Percentiles rank a stretch among this genome's conserved stretches.
These are phyloP conservation scores for Auriscalpium orientale DNA, from an alignment of 768 basidiomycete genomes.

Conservation along the genomic window DNA sequence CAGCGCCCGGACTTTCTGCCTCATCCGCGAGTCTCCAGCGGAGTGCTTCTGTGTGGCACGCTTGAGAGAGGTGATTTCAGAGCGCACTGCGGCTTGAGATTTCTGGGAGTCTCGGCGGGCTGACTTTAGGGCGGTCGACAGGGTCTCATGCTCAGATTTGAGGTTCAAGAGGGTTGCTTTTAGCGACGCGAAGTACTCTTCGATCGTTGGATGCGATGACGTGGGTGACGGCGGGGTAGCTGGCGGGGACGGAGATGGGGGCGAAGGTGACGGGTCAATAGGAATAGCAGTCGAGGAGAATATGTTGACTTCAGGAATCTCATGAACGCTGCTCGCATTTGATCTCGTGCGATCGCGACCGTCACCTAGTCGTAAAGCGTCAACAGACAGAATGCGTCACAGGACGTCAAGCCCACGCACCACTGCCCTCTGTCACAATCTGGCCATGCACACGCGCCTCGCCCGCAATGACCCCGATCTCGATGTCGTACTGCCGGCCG, in stretches of 20 bases:
- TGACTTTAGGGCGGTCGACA: slow-evolving; percentile 65
- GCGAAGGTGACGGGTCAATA: slow-evolving; percentile 10
- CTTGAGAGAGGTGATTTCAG: slow-evolving; percentile 80
- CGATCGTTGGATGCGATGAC: slow-evolving; percentile 40
- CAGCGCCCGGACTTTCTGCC: slow-evolving; percentile 79
- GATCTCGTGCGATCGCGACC: slow-evolving; percentile 1
- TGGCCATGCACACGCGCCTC: slow-evolving; percentile 52
- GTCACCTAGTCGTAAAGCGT: background rate
- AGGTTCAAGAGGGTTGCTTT: slow-evolving; percentile 58
- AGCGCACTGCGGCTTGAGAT: slow-evolving; percentile 69
- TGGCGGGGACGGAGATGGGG: slow-evolving; percentile 13
- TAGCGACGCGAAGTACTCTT: slow-evolving; percentile 61
- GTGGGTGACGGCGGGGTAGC: slow-evolving; percentile 15
- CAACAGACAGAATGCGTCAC: background rate
- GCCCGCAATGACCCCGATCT: slow-evolving; percentile 64
- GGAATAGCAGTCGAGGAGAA: slow-evolving; percentile 1
- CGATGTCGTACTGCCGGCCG: slow-evolving; percentile 85
- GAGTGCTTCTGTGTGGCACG: slow-evolving; percentile 76
- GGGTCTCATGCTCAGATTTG: slow-evolving; percentile 57
- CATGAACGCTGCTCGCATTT: background rate
- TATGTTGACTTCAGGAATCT: slow-evolving; percentile 1
- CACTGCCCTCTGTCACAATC: slow-evolving; percentile 57
- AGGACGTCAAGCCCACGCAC: slow-evolving; percentile 12
- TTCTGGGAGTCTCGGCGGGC: slow-evolving; percentile 79
- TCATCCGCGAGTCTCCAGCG: slow-evolving; percentile 67